phyloP scores from a whole-genome alignment of 768 basidiomycete genomes.

The Lentinula sp. region DNA sequence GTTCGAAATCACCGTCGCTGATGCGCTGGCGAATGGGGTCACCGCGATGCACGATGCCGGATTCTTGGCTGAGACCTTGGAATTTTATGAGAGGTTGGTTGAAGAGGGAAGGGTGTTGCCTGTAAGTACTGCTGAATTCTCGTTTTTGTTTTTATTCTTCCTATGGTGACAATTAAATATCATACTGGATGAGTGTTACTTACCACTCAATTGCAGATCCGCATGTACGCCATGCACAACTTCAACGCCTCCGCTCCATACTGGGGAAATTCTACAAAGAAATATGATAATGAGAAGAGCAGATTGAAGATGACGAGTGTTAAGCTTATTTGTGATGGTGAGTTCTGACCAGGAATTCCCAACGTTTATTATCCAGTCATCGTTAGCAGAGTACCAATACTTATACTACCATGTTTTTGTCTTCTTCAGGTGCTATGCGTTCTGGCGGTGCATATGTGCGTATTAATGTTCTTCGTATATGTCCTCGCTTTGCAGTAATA shows the following conservation, averaged over 20 bases:
- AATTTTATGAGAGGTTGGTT: neutral
- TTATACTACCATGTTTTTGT: neutral
- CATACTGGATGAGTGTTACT: neutral
- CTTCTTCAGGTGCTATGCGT: conserved; percentile 68
- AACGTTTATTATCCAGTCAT: no score
- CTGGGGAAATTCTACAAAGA: conserved; percentile 2
- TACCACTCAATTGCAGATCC: neutral
- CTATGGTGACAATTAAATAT: neutral
- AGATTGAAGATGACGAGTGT: conserved; percentile 5
- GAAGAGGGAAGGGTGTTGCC: neutral
- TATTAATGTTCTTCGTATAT: neutral
- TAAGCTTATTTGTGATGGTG: conserved; percentile 4
- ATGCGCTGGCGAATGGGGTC: conserved; percentile 2
- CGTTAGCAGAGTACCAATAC: no score
- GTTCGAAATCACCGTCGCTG: neutral
- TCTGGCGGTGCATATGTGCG: conserved; percentile 83
- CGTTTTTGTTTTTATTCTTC: neutral
- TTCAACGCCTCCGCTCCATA: neutral
- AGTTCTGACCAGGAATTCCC: neutral
- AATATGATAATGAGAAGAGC: neutral
- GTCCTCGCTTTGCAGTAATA: no score
- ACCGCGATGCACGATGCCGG: conserved; percentile 6
- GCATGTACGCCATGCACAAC: conserved; percentile 3
- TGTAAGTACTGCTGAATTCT: neutral
- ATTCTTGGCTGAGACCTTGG: neutral